Evolutionary conservation across 306 rosid species (phyloP).

Genomic region (Pyrus pyrifolia): DNA sequence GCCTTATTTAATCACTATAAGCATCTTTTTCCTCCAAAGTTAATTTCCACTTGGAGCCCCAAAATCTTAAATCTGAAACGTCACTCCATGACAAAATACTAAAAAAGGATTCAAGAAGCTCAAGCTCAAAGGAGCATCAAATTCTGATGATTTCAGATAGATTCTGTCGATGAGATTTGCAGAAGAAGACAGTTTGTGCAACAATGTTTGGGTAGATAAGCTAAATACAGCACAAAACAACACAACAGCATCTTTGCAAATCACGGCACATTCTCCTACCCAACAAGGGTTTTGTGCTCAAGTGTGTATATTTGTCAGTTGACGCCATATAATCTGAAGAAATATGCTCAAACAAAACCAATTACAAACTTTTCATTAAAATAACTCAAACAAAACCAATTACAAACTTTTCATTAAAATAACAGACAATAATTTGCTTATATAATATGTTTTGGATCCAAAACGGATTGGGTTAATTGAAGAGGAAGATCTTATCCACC

Average conservation of each 20-base stretch:
- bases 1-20: not conserved
- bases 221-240: conserved; percentile 17
- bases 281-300: not conserved
- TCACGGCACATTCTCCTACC: conserved; percentile 14
- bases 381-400: too few species aligned
- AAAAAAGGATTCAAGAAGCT: not conserved
- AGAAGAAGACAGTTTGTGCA: conserved; percentile 31
- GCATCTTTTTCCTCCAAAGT: not conserved
- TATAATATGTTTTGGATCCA: not conserved
- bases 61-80: not conserved
- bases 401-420: too few species aligned
- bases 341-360: not conserved
- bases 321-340: not conserved
- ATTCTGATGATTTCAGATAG: conserved; percentile 8
- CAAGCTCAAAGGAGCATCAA: not conserved
- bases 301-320: not conserved
- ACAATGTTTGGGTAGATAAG: conserved; percentile 5
- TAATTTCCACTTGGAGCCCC: not conserved
- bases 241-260: conserved; percentile 17
- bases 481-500: not conserved
- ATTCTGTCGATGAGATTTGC: conserved; percentile 23
- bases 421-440: too few species aligned
- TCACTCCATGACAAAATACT: not conserved
- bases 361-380: not conserved
- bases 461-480: not conserved